phyloP scores from a whole-genome alignment of 2,329 filamentous ascomycete species.

The Fulvia fulva region DNA sequence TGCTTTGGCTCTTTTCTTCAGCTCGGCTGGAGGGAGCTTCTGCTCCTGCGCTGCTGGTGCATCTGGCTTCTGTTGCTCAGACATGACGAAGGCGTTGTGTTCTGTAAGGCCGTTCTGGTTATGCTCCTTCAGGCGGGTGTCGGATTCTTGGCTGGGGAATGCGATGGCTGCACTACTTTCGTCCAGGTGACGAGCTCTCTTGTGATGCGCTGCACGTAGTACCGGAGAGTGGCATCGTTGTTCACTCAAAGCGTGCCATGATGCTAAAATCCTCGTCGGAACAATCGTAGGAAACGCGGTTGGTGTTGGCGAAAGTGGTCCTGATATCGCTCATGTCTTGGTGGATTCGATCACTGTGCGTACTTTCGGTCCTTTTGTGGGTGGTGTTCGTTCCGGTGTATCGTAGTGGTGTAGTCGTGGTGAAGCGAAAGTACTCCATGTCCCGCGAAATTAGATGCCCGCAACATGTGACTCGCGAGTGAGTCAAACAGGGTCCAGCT shows the following conservation, averaged over 20 bases:
- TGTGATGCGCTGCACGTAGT: background rate
- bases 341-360: background rate
- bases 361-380: too few species aligned
- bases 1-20: conserved; percentile 85
- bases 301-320: background rate
- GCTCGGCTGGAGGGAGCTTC: conserved; percentile 69
- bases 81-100: conserved; percentile 11
- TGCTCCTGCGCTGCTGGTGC: conserved; percentile 22
- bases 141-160: background rate
- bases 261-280: background rate
- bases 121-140: background rate
- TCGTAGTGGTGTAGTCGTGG: background rate
- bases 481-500: background rate
- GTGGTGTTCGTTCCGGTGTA: background rate
- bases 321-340: background rate
- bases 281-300: background rate
- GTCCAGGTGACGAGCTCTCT: background rate
- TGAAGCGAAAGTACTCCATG: background rate
- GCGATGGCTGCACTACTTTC: background rate
- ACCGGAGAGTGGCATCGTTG: background rate
- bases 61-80: conserved; percentile 16
- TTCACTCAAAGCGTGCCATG: conserved; percentile 7
- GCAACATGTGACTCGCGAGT: background rate
- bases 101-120: background rate
- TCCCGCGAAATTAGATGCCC: background rate